phyloP scores from a whole-genome alignment of 2,329 filamentous ascomycete species.

The Aulographum hederae region DNA sequence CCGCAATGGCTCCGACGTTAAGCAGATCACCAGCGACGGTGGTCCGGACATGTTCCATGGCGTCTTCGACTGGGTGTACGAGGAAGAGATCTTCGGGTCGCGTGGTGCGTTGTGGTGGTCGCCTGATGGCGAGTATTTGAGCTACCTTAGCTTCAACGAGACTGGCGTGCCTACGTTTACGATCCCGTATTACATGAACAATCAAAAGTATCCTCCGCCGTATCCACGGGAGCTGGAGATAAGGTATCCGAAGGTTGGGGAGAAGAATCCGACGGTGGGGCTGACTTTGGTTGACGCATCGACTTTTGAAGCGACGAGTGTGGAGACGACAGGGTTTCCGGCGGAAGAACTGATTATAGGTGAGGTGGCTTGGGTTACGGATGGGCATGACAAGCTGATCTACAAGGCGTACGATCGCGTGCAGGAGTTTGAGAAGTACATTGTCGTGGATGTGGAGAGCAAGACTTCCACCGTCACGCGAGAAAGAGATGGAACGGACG shows the following conservation, averaged over 20 bases:
- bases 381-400: conserved; percentile 39
- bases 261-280: conserved; percentile 45
- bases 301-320: conserved; percentile 23
- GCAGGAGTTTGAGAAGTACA: conserved; percentile 44
- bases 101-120: conserved; percentile 38
- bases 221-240: conserved; percentile 46
- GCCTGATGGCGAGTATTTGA: conserved; percentile 34
- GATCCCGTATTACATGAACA: conserved; percentile 48
- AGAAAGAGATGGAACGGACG: conserved; percentile 38
- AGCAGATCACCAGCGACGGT: conserved; percentile 40
- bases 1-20: conserved; percentile 33
- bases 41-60: conserved; percentile 44
- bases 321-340: conserved; percentile 39
- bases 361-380: conserved; percentile 49
- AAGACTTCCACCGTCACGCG: conserved; percentile 29
- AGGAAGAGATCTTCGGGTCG: conserved; percentile 37
- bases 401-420: conserved; percentile 52
- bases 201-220: conserved; percentile 34
- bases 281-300: conserved; percentile 34
- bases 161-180: conserved; percentile 49
- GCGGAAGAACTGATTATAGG: conserved; percentile 45
- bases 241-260: conserved; percentile 51
- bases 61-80: conserved; percentile 47
- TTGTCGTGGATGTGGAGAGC: conserved; percentile 36
- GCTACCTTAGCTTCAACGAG: conserved; percentile 41